These are phyloP conservation scores for Ceratocystis albifundus DNA, from an alignment of 2,329 filamentous ascomycete species.

Conservation along the genomic window DNA sequence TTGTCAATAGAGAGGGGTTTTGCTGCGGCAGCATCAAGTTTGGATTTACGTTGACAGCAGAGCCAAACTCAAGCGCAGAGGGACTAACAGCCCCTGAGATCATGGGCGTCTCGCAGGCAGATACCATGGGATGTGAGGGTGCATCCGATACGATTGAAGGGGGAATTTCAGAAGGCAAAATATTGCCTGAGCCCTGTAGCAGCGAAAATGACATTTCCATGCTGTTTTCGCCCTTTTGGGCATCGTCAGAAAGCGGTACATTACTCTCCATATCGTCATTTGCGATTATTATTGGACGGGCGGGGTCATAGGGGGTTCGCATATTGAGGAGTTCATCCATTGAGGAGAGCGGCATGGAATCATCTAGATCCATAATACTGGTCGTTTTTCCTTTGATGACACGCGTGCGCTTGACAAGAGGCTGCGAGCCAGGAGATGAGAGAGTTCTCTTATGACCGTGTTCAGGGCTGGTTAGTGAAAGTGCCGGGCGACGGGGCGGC, in stretches of 20 bases:
- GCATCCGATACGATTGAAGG: conserved; percentile 27
- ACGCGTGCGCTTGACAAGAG: conserved; percentile 21
- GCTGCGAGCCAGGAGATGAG: conserved; percentile 19
- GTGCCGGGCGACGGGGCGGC: conserved; percentile 10
- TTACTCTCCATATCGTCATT: conserved; percentile 15
- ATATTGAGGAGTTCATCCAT: conserved; percentile 20
- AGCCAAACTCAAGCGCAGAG: conserved; percentile 30
- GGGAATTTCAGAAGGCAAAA: conserved; percentile 8
- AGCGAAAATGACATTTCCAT: conserved; percentile 13
- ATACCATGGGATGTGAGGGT: conserved; percentile 26
- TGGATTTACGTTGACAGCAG: conserved; percentile 7
- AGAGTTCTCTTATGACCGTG: conserved; percentile 20
- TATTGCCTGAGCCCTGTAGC: conserved; percentile 6
- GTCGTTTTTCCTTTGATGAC: conserved; percentile 9
- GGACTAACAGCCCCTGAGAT: conserved; percentile 23
- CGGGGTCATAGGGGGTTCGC: conserved; percentile 22
- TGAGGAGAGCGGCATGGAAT: conserved; percentile 18
- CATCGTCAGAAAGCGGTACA: not conserved
- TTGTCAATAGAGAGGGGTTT: conserved; percentile 25
- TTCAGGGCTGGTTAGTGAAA: conserved; percentile 14
- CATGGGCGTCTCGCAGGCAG: conserved; percentile 9
- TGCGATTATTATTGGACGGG: conserved; percentile 21
- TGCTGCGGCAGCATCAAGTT: conserved; percentile 17
- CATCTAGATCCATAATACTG: conserved; percentile 19
- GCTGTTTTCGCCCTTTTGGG: not conserved